phyloP scores from a whole-genome alignment of 2,329 filamentous ascomycete genomes.

The Aureobasidium sp. region DNA sequence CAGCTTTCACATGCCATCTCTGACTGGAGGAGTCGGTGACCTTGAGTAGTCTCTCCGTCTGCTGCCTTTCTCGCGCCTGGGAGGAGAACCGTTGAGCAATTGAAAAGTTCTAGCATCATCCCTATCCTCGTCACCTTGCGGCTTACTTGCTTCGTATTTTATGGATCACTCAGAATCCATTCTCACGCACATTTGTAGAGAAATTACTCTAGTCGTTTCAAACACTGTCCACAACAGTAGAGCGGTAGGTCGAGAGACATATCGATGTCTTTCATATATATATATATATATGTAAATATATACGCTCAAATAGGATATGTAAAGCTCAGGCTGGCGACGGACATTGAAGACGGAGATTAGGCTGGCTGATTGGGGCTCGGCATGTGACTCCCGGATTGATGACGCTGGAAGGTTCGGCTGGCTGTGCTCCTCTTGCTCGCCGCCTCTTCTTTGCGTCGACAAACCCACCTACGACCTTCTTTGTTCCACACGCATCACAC shows the following conservation, averaged over 20 bases:
- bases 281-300: too few species aligned
- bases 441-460: neutral
- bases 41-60: neutral
- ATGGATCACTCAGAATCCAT: too few species aligned
- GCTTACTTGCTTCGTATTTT: too few species aligned
- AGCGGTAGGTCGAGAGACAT: too few species aligned
- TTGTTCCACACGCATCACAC: neutral
- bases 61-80: neutral
- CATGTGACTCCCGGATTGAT: slow-evolving; percentile 11
- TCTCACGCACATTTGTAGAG: too few species aligned
- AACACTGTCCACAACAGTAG: too few species aligned
- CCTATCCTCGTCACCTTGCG: too few species aligned
- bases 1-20: neutral
- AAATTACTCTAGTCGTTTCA: too few species aligned
- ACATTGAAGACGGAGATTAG: neutral
- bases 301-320: too few species aligned
- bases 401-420: slow-evolving; percentile 8
- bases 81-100: neutral
- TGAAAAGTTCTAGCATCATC: too few species aligned
- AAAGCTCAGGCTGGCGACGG: neutral
- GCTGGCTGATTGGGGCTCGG: neutral
- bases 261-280: too few species aligned
- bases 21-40: neutral
- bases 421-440: neutral
- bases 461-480: neutral